phyloP scores from a whole-genome alignment of 2,329 filamentous ascomycete species.

The Eurotiales sp. region DNA sequence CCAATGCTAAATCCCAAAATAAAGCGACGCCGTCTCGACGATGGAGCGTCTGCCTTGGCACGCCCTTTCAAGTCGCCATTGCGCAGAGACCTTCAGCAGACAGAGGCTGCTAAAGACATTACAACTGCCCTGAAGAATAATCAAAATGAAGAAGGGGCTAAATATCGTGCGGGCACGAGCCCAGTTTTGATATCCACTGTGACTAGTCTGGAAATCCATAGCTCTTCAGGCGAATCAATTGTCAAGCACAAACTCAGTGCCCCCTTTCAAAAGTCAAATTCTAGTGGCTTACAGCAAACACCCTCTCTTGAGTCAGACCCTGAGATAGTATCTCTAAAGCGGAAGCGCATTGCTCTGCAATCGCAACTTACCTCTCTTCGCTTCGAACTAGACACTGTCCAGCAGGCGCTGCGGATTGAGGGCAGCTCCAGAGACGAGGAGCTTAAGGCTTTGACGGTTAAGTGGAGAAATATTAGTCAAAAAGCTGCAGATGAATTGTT shows the following conservation, averaged over 20 bases:
- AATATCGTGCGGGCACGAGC: background rate
- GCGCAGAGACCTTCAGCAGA: slow-evolving; percentile 32
- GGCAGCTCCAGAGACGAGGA: slow-evolving; percentile 48
- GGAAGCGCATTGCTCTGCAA: slow-evolving; percentile 31
- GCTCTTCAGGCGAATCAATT: background rate
- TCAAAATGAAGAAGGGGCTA: background rate
- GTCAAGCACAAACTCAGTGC: too few relatives aligned
- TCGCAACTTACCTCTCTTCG: slow-evolving; percentile 29
- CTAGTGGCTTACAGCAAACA: background rate
- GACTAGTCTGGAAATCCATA: too few relatives aligned
- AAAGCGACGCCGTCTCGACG: slow-evolving; percentile 60
- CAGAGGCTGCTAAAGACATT: background rate
- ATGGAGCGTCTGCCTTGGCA: slow-evolving; percentile 55
- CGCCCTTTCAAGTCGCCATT: slow-evolving; percentile 72
- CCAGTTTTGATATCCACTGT: background rate
- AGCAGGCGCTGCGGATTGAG: slow-evolving; percentile 54
- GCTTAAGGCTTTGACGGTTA: slow-evolving; percentile 52
- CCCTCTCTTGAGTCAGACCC: slow-evolving; percentile 20
- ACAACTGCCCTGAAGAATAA: background rate
- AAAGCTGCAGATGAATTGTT: slow-evolving; percentile 67
- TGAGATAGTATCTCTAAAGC: slow-evolving; percentile 32
- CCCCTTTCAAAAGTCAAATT: background rate
- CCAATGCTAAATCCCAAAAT: slow-evolving; percentile 22
- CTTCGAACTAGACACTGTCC: slow-evolving; percentile 46
- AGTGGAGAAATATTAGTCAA: slow-evolving; percentile 60